Conservation (phyloP, 805 yeast species). For the Zygosaccharomyces bisporus region DNA sequence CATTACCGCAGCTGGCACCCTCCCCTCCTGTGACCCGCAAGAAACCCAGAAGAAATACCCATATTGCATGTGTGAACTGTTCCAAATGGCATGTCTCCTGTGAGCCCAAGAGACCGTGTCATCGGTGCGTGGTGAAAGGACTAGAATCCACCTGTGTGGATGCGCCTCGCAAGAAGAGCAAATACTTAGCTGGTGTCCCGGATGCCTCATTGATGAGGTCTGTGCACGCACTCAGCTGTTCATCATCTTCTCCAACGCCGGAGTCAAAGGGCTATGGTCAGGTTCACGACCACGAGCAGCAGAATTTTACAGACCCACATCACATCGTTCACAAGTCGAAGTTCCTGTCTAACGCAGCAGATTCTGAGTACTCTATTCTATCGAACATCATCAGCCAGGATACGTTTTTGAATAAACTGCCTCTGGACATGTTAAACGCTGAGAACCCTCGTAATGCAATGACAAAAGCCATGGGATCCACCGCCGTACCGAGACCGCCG, state of each 20-base stretch:
- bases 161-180: constrained; percentile 83
- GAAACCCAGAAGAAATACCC: constrained; percentile 48
- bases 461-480: constrained; percentile 3
- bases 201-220: constrained; percentile 25
- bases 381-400: constrained; percentile 56
- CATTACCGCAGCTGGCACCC: neutral
- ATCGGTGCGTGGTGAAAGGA: constrained; percentile 69
- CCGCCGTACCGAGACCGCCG: constrained; percentile 1
- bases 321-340: constrained; percentile 36
- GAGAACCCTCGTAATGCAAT: constrained; percentile 6
- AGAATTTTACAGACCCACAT: constrained; percentile 22
- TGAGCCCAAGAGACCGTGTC: constrained; percentile 77
- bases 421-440: constrained; percentile 25
- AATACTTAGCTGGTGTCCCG: constrained; percentile 67
- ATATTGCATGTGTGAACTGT: constrained; percentile 88
- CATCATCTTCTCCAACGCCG: neutral
- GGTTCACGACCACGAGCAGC: constrained; percentile 22
- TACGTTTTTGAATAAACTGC: constrained; percentile 23
- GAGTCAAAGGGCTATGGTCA: constrained; percentile 1
- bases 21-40: constrained; percentile 1
- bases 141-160: constrained; percentile 71
- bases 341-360: constrained; percentile 68
- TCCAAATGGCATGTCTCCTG: constrained; percentile 91
- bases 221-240: constrained; percentile 7
- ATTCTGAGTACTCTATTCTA: constrained; percentile 64